These are phyloP conservation scores for Cryomyces antarcticus DNA, from an alignment of 495 filamentous ascomycete species.

Conservation along the genomic window DNA sequence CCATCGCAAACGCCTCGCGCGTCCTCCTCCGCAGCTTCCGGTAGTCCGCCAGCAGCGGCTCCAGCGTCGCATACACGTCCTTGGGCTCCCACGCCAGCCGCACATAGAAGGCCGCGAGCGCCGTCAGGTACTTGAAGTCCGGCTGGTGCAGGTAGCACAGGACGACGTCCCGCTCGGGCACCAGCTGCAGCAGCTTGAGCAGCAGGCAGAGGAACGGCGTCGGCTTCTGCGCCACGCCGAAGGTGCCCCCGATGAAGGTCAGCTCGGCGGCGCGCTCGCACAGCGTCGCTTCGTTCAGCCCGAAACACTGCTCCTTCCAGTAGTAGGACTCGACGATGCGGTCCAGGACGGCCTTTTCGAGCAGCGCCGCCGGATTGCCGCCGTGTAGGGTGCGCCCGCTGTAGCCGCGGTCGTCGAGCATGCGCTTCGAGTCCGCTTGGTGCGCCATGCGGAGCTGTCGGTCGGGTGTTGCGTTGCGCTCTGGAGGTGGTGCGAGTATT, in stretches of 20 bases:
- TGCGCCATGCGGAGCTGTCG: constrained; percentile 9
- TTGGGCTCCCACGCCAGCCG: constrained; percentile 70
- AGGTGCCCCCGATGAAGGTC: constrained; percentile 68
- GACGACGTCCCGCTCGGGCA: constrained; percentile 59
- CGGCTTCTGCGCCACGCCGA: constrained; percentile 60
- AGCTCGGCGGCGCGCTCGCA: constrained; percentile 78
- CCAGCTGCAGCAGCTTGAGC: constrained; percentile 85
- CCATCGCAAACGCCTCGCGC: constrained; percentile 48
- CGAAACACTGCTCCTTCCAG: constrained; percentile 98
- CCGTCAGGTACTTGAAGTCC: constrained; percentile 54
- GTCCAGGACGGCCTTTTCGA: constrained; percentile 84
- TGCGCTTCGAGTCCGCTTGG: constrained; percentile 22
- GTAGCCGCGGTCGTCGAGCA: constrained; percentile 32
- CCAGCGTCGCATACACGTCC: constrained; percentile 59
- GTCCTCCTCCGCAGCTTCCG: constrained; percentile 63
- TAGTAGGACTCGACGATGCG: constrained; percentile 89
- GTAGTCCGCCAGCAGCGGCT: constrained; percentile 65
- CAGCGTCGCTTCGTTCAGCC: constrained; percentile 72
- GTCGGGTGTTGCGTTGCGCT: background rate
- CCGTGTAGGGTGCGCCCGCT: constrained; percentile 46
- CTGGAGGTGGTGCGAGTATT: too few species aligned
- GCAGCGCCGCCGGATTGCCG: constrained; percentile 70
- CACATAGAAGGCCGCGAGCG: constrained; percentile 78
- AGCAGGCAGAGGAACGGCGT: constrained; percentile 85
- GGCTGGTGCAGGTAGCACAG: constrained; percentile 54